Conservation (phyloP, 768 basidiomycete species). For the Lactarius akahatsu region DNA sequence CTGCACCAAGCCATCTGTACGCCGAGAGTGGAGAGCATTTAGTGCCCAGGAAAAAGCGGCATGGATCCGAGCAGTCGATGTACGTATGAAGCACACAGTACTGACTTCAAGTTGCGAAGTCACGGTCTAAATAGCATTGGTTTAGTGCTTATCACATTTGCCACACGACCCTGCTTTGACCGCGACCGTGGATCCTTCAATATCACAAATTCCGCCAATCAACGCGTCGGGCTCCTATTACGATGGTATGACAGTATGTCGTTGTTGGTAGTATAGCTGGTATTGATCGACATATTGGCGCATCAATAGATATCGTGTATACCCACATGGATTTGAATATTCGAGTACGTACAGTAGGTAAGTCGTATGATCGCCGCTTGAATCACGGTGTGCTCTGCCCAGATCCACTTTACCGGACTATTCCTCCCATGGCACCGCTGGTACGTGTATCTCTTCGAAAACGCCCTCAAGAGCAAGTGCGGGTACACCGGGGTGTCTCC, state of each 20-base stretch:
- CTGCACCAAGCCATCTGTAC: conserved; percentile 30
- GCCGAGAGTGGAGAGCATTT: conserved; percentile 32
- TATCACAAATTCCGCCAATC: conserved; percentile 26
- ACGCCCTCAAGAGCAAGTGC: conserved; percentile 30
- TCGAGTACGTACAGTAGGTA: not conserved
- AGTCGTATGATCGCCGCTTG: not conserved
- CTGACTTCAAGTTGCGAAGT: not conserved
- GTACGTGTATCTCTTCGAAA: conserved; percentile 31
- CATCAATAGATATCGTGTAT: conserved; percentile 30
- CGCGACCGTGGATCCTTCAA: conserved; percentile 13
- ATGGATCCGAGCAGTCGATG: conserved; percentile 33
- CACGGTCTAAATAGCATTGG: not conserved
- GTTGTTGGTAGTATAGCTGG: not conserved
- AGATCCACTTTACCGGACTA: conserved; percentile 33
- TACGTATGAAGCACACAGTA: conserved; percentile 7
- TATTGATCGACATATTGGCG: not conserved
- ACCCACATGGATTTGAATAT: conserved; percentile 34
- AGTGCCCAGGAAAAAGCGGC: conserved; percentile 26
- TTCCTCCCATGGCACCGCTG: conserved; percentile 37
- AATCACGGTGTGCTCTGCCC: not conserved
- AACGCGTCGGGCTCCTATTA: conserved; percentile 28
- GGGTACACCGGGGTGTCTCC: conserved; percentile 32
- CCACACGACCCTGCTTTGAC: conserved; percentile 27
- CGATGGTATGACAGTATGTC: conserved; percentile 29
- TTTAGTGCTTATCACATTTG: conserved; percentile 26